These are phyloP conservation scores for Picea mariana DNA, from an alignment of 83 land plant genomes.

Conservation along the genomic window DNA sequence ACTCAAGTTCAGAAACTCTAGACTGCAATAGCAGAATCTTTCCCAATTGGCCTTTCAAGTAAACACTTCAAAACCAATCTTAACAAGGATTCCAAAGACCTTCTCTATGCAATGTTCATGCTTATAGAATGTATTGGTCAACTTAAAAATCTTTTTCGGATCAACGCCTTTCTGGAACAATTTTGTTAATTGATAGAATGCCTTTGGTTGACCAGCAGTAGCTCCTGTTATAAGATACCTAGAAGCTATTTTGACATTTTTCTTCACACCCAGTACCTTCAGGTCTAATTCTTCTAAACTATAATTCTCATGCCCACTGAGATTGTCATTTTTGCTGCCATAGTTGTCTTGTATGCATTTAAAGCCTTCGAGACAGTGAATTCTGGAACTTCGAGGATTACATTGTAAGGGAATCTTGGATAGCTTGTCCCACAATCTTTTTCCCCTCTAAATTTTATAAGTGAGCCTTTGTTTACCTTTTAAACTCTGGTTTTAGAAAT, in stretches of 20 bases:
- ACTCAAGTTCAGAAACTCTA: slow-evolving; percentile 93
- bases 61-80: slow-evolving; percentile 91
- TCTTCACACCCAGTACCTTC: slow-evolving; percentile 85
- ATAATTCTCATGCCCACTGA: slow-evolving; percentile 84
- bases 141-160: slow-evolving; percentile 70
- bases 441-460: too few species aligned
- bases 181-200: slow-evolving; percentile 89
- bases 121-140: slow-evolving; percentile 81
- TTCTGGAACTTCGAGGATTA: too few species aligned
- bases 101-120: slow-evolving; percentile 81
- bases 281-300: slow-evolving; percentile 87
- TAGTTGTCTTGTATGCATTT: too few species aligned
- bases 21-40: slow-evolving; percentile 81
- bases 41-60: slow-evolving; percentile 84
- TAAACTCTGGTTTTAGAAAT: too few species aligned
- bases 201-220: slow-evolving; percentile 92
- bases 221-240: slow-evolving; percentile 70
- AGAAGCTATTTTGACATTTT: slow-evolving; percentile 66
- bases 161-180: slow-evolving; percentile 93
- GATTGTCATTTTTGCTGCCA: slow-evolving; percentile 74
- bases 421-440: too few species aligned
- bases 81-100: slow-evolving; percentile 91
- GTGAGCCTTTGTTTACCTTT: too few species aligned
- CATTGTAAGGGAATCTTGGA: too few species aligned
- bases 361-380: too few species aligned